These are phyloP conservation scores for Botrytis paeoniae DNA, from an alignment of 2,329 filamentous ascomycete genomes.

Conservation along the genomic window DNA sequence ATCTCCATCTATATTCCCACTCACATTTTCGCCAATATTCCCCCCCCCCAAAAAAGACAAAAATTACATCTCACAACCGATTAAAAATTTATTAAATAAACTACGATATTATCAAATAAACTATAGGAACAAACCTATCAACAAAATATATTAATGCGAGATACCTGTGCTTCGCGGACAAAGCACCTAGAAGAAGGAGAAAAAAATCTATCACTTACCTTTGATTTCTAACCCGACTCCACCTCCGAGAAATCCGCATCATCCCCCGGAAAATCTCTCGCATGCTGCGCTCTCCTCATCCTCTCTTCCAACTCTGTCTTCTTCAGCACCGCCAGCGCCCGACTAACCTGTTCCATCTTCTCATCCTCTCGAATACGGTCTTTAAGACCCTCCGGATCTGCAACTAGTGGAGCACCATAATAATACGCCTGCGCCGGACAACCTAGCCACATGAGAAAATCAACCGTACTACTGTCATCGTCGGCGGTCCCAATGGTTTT, in stretches of 20 bases:
- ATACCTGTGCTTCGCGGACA: neutral
- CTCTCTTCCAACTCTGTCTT: neutral
- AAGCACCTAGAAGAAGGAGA: neutral
- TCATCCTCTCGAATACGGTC: neutral
- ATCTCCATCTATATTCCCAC: fast-evolving
- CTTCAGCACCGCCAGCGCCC: too few relatives aligned
- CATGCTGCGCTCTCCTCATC: neutral
- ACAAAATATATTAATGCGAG: neutral
- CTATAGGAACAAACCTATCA: neutral
- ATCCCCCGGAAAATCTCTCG: neutral
- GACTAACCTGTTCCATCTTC: too few relatives aligned
- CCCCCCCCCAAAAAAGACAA: too few relatives aligned
- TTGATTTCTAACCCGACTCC: neutral
- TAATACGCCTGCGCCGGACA: slow-evolving; percentile 3
- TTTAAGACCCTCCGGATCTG: neutral
- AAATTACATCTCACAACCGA: neutral
- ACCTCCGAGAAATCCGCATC: neutral
- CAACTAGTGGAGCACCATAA: neutral
- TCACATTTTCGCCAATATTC: fast-evolving
- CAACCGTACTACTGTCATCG: neutral
- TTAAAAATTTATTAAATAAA: neutral
- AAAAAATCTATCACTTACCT: neutral
- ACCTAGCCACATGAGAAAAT: slow-evolving; percentile 5
- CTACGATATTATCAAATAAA: neutral
- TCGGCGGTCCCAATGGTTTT: neutral